phyloP scores from a whole-genome alignment of 768 basidiomycete genomes.

The Psilocybe subaeruginosa region DNA sequence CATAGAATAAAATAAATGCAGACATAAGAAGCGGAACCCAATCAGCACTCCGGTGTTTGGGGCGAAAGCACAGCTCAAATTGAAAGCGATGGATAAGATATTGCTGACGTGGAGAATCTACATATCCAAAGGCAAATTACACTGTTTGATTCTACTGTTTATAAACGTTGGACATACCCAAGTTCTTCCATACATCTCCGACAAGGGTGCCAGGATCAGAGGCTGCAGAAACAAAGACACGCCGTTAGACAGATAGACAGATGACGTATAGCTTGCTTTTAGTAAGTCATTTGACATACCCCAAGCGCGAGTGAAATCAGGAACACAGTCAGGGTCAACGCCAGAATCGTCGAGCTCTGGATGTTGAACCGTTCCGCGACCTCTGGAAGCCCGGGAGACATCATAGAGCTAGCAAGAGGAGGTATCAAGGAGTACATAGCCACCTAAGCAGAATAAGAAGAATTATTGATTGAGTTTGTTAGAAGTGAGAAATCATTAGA shows the following conservation, averaged over 20 bases:
- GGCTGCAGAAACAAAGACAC: constrained; percentile 34
- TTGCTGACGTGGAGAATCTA: constrained; percentile 68
- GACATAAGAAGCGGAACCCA: constrained; percentile 1
- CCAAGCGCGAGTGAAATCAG: constrained; percentile 69
- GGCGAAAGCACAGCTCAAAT: constrained; percentile 67
- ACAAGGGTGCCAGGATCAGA: constrained; percentile 63
- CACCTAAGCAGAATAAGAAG: constrained; percentile 28
- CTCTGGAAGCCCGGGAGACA: constrained; percentile 68
- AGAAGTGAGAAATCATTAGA: no score
- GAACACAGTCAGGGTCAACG: constrained; percentile 65
- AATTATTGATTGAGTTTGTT: not conserved
- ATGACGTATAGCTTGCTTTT: constrained; percentile 11
- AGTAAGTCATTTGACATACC: constrained; percentile 12
- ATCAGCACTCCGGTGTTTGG: constrained; percentile 42
- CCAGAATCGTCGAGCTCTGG: constrained; percentile 51
- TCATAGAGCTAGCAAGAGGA: constrained; percentile 44
- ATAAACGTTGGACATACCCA: constrained; percentile 47
- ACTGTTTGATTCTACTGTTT: not conserved
- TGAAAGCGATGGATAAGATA: constrained; percentile 60
- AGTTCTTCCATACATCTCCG: constrained; percentile 73
- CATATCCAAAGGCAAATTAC: not conserved
- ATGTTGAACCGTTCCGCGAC: constrained; percentile 57
- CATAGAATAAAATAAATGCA: not conserved
- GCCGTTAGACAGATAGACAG: constrained; percentile 17
- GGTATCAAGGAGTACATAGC: constrained; percentile 43